phyloP scores from a whole-genome alignment of 768 basidiomycete species.

The Suillus lakei region DNA sequence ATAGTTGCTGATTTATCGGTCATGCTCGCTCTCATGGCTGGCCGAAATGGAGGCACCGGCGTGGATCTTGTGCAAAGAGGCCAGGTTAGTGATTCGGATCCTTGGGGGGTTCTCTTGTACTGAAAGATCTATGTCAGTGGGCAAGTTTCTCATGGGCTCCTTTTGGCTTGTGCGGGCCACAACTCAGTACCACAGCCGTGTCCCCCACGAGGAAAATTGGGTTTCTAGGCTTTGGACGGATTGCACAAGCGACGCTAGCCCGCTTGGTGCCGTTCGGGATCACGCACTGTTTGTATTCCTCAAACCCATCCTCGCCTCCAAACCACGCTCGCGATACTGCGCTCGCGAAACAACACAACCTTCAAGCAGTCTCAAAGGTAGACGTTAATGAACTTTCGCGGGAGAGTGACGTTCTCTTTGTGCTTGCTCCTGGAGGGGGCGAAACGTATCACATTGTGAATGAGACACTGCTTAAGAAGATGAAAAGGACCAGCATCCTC shows the following conservation, averaged over 20 bases:
- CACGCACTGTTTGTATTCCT: conserved; percentile 71
- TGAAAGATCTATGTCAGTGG: conserved; percentile 59
- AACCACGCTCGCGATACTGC: conserved; percentile 44
- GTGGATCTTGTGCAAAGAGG: conserved; percentile 70
- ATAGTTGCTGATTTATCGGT: conserved; percentile 88
- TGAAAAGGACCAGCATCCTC: conserved; percentile 85
- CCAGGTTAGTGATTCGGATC: conserved; percentile 48
- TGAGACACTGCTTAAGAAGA: conserved; percentile 71
- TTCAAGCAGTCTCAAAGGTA: conserved; percentile 56
- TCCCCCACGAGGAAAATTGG: conserved; percentile 72
- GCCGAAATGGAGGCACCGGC: conserved; percentile 74
- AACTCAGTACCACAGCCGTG: conserved; percentile 59
- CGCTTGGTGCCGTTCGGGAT: conserved; percentile 86
- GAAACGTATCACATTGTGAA: conserved; percentile 76
- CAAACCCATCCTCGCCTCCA: conserved; percentile 55
- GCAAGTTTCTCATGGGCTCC: conserved; percentile 79
- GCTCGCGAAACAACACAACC: conserved; percentile 39
- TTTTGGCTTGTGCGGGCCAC: conserved; percentile 84
- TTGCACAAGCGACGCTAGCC: conserved; percentile 81
- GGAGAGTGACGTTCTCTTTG: conserved; percentile 83
- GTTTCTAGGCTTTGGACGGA: conserved; percentile 95
- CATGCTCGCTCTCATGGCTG: conserved; percentile 94
- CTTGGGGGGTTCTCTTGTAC: background rate
- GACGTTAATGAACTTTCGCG: conserved; percentile 69
- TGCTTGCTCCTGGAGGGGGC: conserved; percentile 78